Evolutionary conservation across 495 filamentous ascomycete species (phyloP).

Genomic region (Penicillium pancosmium): DNA sequence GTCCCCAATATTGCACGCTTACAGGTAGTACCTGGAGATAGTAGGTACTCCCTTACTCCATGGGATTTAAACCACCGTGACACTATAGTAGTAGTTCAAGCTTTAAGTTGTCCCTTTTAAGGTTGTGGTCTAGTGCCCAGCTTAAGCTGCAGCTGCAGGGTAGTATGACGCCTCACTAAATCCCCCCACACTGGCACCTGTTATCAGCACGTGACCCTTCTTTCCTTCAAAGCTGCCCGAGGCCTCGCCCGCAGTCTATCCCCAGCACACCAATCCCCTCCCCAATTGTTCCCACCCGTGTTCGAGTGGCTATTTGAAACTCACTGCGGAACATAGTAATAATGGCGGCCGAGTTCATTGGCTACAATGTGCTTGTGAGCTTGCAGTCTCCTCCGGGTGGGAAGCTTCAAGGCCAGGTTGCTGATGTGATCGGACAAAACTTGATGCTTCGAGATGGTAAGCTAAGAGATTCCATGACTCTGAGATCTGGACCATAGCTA

Average conservation of each 20-base stretch:
- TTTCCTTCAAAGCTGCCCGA: slow-evolving; percentile 1
- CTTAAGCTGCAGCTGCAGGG: background rate
- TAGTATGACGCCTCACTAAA: slow-evolving; percentile 1
- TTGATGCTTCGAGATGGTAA: slow-evolving; percentile 80
- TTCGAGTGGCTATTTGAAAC: slow-evolving; percentile 7
- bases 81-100: no score
- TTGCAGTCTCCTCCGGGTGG: slow-evolving; percentile 66
- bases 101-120: background rate
- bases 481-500: background rate
- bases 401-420: slow-evolving; percentile 72
- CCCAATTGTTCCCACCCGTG: slow-evolving; percentile 12
- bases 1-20: no score
- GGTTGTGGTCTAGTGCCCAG: background rate
- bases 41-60: no score
- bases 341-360: slow-evolving; percentile 75
- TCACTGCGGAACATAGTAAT: slow-evolving; percentile 10
- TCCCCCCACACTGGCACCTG: background rate
- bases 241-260: background rate
- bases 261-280: slow-evolving; percentile 1
- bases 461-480: slow-evolving; percentile 17
- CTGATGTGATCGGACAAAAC: slow-evolving; percentile 69
- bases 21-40: no score
- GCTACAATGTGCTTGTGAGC: slow-evolving; percentile 76
- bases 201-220: no score
- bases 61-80: no score